Evolutionary conservation across 1,139 yeast species (phyloP), one percentile per base, ranked within the genome.

Genomic region (Suhomyces bokatorum): DNA sequence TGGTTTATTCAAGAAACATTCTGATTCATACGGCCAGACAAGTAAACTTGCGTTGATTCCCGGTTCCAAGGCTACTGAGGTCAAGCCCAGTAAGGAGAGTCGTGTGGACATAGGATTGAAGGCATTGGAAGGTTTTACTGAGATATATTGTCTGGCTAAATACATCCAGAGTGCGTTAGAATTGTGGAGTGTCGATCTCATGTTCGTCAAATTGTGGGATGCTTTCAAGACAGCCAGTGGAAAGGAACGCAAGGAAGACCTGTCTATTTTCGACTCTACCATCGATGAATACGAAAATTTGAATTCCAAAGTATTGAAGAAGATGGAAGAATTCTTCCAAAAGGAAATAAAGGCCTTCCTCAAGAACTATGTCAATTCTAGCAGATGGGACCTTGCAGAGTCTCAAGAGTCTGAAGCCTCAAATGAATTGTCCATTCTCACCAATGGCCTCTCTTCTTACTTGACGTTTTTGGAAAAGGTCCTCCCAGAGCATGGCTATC

Each of bases 141-240:
- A 85, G 45, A 65, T 84, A 20, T 77, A 77, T 59, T 84, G 91
- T 46, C 83, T 88, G 51, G 66, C 80, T 7, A 73, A 74, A 46
- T 84, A 70, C 49, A 70, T 81, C 4, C 67, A 72, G 13, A 75
- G 75, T 32, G 67, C 77, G 10, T 66, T 87, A 62, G 77, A 74
- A 32, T 69, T 68, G 41, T 85, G 93, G 91, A 79, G 83, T 32
- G 80, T 82, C 43, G 84, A 83, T 39, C 62, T 83, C 37, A 72
- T 83, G 10, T 87, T 84, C 57, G 67, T 85, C 14, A 87, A 83
- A 55, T 65, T 87, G 35, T 83, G 87, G 79, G 61, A 67, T 31
- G 63, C 70, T 3, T 76, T 66, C 67, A 71, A 71, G 37, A 63
- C 55, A 10, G 53, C 63, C 3, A 50, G 64, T 22, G 46, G 48